Evolutionary conservation across 1,284 basidiomycete genomes (phyloP), one percentile per base, ranked within the genome.

Genomic region (Sanghuangporus weigelae): DNA sequence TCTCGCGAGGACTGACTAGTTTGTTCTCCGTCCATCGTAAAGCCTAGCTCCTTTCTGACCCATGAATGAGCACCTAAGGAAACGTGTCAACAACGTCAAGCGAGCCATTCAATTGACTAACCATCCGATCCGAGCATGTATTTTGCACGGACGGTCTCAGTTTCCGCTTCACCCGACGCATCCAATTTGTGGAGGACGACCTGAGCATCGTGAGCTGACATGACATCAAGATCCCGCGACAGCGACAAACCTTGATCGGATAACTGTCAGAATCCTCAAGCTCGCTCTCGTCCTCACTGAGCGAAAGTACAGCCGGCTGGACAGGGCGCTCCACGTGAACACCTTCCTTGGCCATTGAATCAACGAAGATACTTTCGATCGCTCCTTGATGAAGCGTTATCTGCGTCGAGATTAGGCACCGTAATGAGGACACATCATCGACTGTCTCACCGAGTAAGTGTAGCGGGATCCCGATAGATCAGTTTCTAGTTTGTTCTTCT

Each of bases 11-110:
- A 51, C 71, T 60, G 44, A 81, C 82, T 80, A 4, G 88, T 87
- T 68, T 89, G 86, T 71, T 92, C 89, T 16, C 92, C 92, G 66
- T 90, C 83, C 87, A 93, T 88, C 2, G 79, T 71, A 50, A 93
- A 87, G 3, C 81, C 81, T n/a, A 92, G 75, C 1, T 77, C 68
- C 67, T 88, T 87, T 39, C 91, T 81, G 5, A 92, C 88, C 90
- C 90, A 93, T 2, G 89, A 92, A 74, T 93, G 90, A 0, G 90
- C 91, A 76, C 60, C 60, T 62, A 31, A 35, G 5, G 42, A 31
- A 51, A 36, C 19, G 44, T 21, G 14, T n/a, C 36, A 26, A 3
- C 7, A 7, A 38, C 10, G 12, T 14, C 40, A 35, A 36, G 31
- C 26, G 48, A 23, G 19, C 14, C 2, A 54, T 12, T 31, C 14